Base-by-base conservation (phyloP, 306 rosid species). In the Ormosia emarginata region DNA sequence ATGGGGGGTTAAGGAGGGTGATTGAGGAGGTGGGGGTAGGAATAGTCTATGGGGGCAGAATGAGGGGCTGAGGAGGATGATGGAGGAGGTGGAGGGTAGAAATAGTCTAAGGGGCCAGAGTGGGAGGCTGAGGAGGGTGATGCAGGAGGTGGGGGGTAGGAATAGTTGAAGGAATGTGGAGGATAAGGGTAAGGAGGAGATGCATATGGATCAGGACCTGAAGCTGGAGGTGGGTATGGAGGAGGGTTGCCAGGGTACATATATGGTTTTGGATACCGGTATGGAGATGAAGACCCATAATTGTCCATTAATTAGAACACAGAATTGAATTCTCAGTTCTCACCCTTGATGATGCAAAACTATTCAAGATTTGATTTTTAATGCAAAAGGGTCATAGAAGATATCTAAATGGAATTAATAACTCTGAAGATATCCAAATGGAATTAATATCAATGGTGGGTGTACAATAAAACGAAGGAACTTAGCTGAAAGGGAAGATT, bases 101-200 rank as follows among this genome's bases (percentile, higher is more conserved):
- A 24, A 24, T 24, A 24, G 24, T 24, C 86, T 0, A 71, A 75
- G n/a, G 83, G 78, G 34, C 79, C 77, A 32, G 88, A 89, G 55
- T 83, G 82, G 33, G 86, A 59, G n/a, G 81, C 68, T 7, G 85
- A 4, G 17, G 56, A 7, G 14, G 74, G 11, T 52, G 81, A 6
- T 29, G 67, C 37, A 36, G 85, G 83, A 13, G 89, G 86, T 15
- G 76, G 77, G 47, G 90, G 92, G 47, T 90, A 86, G 14, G 81
- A 18, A 75, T 82, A 79, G 67, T 88, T 57, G 67, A 18, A 55
- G 81, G 88, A 14, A 32, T 67, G 37, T 71, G 77, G 33, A 33
- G 62, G 32, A 59, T 70, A 67, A 2, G 69, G 83, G 37, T 68
- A 71, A 49, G 85, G 71, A 66, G 65, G 37, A 52, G 47, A 56